A percentile compares a stretch with the other conserved stretches of the same genome.
Evolutionary conservation across 2,329 filamentous ascomycete species (phyloP).

Genomic region (Verticillium isaacii): DNA sequence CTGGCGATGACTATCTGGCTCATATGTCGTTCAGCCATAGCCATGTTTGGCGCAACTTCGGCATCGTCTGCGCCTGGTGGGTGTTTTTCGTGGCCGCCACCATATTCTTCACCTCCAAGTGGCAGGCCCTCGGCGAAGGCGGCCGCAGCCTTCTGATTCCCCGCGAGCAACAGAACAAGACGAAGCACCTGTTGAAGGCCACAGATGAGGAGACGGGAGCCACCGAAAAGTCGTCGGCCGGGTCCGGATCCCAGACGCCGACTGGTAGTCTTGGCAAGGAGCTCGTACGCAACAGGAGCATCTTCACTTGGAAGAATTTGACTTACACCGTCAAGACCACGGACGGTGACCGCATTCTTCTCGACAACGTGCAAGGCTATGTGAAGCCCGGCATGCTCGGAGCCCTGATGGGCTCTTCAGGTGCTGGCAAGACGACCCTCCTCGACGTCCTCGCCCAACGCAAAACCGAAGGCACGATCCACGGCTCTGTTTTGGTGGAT

Average conservation of each 20-base stretch:
- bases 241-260: neutral
- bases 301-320: slow-evolving; percentile 8
- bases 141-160: slow-evolving; percentile 1
- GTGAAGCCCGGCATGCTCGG: slow-evolving; percentile 65
- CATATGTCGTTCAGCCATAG: slow-evolving; percentile 7
- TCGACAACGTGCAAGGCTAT: slow-evolving; percentile 65
- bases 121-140: neutral
- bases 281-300: neutral
- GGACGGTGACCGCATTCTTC: slow-evolving; percentile 47
- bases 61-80: slow-evolving; percentile 10
- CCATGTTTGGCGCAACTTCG: slow-evolving; percentile 15
- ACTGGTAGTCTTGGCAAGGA: neutral
- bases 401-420: slow-evolving; percentile 48
- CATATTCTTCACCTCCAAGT: slow-evolving; percentile 1
- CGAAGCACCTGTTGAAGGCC: neutral
- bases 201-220: neutral
- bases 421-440: slow-evolving; percentile 28
- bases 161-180: neutral
- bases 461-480: slow-evolving; percentile 27
- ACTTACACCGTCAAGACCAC: slow-evolving; percentile 4
- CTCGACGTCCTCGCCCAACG: slow-evolving; percentile 65
- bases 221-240: neutral
- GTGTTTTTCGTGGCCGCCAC: slow-evolving; percentile 7
- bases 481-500: slow-evolving; percentile 15
- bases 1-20: slow-evolving; percentile 3